Evolutionary conservation across 495 filamentous ascomycete species (phyloP).

Genomic region (Venustampulla echinocandica): DNA sequence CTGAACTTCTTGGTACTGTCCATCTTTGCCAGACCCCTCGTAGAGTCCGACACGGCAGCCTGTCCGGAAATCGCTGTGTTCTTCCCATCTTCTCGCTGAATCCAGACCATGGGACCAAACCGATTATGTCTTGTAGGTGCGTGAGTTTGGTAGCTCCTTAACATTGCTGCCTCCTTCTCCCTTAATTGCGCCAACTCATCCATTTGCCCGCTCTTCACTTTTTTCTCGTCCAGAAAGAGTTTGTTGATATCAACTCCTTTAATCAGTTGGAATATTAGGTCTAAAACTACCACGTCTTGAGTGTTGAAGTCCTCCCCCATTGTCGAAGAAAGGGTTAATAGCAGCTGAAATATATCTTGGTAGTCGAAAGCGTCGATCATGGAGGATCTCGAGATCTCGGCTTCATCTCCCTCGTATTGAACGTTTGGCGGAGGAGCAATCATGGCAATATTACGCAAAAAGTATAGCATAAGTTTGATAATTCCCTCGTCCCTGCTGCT

Average conservation of each 20-base stretch:
- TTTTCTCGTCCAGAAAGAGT: slow-evolving; percentile 73
- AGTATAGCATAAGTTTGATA: slow-evolving; percentile 83
- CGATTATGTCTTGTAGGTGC: slow-evolving; percentile 85
- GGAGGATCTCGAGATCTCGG: slow-evolving; percentile 79
- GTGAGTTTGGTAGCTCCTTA: slow-evolving; percentile 65
- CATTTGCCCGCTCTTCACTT: slow-evolving; percentile 53
- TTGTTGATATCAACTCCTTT: slow-evolving; percentile 83
- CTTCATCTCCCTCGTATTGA: slow-evolving; percentile 60
- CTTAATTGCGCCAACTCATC: slow-evolving; percentile 69
- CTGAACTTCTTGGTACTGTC: slow-evolving; percentile 87
- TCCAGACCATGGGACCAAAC: slow-evolving; percentile 97
- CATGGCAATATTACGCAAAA: slow-evolving; percentile 78
- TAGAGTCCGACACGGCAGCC: slow-evolving; percentile 47
- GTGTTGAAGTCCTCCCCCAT: slow-evolving; percentile 86
- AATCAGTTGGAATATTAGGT: slow-evolving; percentile 82
- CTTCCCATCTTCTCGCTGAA: slow-evolving; percentile 75
- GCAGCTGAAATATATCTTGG: slow-evolving; percentile 79
- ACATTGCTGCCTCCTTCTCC: slow-evolving; percentile 71
- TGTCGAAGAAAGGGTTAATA: slow-evolving; percentile 80
- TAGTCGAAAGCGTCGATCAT: slow-evolving; percentile 80
- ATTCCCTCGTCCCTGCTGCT: slow-evolving; percentile 79
- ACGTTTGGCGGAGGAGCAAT: slow-evolving; percentile 59
- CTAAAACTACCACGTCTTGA: slow-evolving; percentile 78
- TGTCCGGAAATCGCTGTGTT: slow-evolving; percentile 84
- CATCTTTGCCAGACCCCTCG: slow-evolving; percentile 63